phyloP scores from a whole-genome alignment of 495 filamentous ascomycete species.

The Gamarada debralockiae region DNA sequence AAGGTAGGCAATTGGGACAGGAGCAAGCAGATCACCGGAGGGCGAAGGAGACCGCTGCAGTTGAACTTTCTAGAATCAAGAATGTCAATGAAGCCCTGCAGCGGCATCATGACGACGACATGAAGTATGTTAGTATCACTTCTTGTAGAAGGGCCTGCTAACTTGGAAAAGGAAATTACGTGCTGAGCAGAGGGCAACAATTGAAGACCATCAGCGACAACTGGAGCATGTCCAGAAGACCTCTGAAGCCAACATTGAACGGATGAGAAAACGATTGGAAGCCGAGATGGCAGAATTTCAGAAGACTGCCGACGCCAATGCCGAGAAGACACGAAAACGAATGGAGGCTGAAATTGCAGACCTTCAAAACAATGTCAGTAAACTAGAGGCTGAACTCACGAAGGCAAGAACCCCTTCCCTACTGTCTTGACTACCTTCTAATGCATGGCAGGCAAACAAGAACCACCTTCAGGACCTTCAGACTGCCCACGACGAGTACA shows the following conservation, averaged over 20 bases:
- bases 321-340: slow-evolving; percentile 34
- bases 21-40: slow-evolving; percentile 72
- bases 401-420: slow-evolving; percentile 17
- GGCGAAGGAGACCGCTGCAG: slow-evolving; percentile 60
- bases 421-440: slow-evolving; percentile 7
- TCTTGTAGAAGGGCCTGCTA: not conserved
- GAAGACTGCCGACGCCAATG: slow-evolving; percentile 36
- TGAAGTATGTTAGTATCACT: slow-evolving; percentile 13
- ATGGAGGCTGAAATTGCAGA: slow-evolving; percentile 25
- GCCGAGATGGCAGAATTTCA: slow-evolving; percentile 21
- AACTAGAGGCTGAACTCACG: slow-evolving; percentile 20
- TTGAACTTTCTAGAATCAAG: slow-evolving; percentile 64
- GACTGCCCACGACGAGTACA: slow-evolving; percentile 50
- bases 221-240: slow-evolving; percentile 34
- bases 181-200: slow-evolving; percentile 32
- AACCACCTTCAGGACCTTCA: slow-evolving; percentile 54
- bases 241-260: slow-evolving; percentile 35
- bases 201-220: slow-evolving; percentile 20
- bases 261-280: slow-evolving; percentile 32
- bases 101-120: slow-evolving; percentile 55
- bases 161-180: slow-evolving; percentile 33
- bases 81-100: slow-evolving; percentile 70
- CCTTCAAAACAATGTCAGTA: slow-evolving; percentile 12
- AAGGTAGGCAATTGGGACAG: slow-evolving; percentile 68
- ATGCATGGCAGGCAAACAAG: slow-evolving; percentile 40